A percentile compares a stretch with the other conserved stretches of the same genome.
Conservation (phyloP, 441 rosid genomes). For the Arabidopsis hybrid region DNA sequence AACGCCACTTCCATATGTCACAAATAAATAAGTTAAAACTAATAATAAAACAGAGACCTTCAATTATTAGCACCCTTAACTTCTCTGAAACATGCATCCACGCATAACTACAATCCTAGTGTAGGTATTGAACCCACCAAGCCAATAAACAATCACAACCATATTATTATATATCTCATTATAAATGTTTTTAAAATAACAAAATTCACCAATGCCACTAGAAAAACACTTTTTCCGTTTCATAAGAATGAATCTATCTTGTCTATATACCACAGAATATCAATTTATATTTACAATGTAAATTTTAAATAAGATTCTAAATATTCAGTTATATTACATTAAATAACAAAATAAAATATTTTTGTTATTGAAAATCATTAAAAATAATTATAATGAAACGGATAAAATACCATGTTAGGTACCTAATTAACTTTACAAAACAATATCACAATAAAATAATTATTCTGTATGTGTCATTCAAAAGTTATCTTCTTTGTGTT, state of each 20-base stretch:
- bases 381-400: neutral
- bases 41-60: slow-evolving; percentile 6
- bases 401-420: neutral
- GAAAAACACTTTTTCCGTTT: neutral
- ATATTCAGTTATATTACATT: neutral
- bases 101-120: slow-evolving; percentile 28
- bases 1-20: neutral
- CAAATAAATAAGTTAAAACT: neutral
- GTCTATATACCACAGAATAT: no score
- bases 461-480: neutral
- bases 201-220: neutral
- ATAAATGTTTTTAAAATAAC: neutral
- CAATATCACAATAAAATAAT: neutral
- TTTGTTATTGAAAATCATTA: neutral
- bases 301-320: neutral
- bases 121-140: slow-evolving; percentile 21
- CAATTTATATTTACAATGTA: no score
- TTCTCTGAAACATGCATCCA: slow-evolving; percentile 20
- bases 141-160: slow-evolving; percentile 12
- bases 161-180: neutral
- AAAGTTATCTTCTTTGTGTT: neutral
- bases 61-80: slow-evolving; percentile 29
- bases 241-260: neutral
- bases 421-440: neutral
- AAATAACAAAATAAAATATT: neutral